Evolutionary conservation across 176 grass and related monocot genomes (phyloP).

Genomic region (Musa itinerans): DNA sequence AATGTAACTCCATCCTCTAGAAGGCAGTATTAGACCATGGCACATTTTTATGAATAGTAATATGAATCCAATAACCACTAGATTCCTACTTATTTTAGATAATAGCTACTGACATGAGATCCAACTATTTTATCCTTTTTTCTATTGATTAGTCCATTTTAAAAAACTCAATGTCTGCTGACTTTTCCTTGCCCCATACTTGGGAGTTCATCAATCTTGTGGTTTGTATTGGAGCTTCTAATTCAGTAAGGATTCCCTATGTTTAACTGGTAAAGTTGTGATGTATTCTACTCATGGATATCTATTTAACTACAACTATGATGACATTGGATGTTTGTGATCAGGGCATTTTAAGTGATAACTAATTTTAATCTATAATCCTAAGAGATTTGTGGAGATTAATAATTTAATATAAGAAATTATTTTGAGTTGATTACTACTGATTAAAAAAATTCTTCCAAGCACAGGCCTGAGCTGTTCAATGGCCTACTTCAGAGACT

Average conservation of each 20-base stretch:
- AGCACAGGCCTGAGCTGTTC: constrained; percentile 79
- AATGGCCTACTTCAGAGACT: constrained; percentile 62
- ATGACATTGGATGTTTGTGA: not conserved
- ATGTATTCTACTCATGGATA: not conserved
- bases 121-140: not conserved
- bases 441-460: constrained; percentile 39
- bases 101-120: not conserved
- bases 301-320: not conserved
- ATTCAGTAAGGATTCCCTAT: not conserved
- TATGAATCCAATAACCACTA: not conserved
- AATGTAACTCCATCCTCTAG: no score
- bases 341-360: not conserved
- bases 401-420: not conserved
- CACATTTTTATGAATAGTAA: not conserved
- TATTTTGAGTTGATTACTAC: constrained; percentile 14
- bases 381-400: not conserved
- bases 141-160: not conserved
- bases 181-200: not conserved
- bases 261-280: not conserved
- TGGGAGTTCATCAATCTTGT: not conserved
- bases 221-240: not conserved
- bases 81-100: not conserved
- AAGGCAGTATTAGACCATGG: not conserved
- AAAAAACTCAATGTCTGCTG: not conserved
- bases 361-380: not conserved